Evolutionary conservation across 192 early-diverging fungal species (phyloP), one percentile per base, ranked within the genome.

Genomic region (Chytriomyces sp.): DNA sequence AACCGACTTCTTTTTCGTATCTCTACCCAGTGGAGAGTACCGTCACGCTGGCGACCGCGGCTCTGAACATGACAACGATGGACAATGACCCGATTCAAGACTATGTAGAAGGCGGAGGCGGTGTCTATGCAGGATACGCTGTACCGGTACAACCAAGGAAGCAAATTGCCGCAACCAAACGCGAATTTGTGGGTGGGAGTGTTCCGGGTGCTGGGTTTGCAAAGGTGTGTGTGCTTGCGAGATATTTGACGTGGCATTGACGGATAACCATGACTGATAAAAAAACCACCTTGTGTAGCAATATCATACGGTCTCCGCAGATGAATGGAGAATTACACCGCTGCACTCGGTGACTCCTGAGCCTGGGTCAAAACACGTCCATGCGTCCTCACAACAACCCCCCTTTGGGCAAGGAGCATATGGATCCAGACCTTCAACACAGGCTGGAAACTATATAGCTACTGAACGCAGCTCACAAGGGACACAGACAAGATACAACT

Each of bases 1-100:
- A 26, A 30, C 7, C 30, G 40, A 25, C 12, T 2, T 5, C 5
- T 7, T n/a, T 12, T 19, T 12, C 22, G 40, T 39, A 44, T 19
- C 49, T 33, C 25, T 17, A 8, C 22, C 39, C 1, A 4, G 32
- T n/a, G 19, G 62, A 64, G 19, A 40, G 32, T 33, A 36, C 65
- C n/a, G 65, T 67, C 14, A 67, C 65, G 14, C 36, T 67, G 39
- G 57, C 56, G 26, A 38, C 68, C 19, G 62, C 62, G 6, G 68
- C 68, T 0, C 19, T 70, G 55, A 70, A 70, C 39, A 70, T 70
- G 68, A 70, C 68, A 17, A 59, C 54, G 30, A 70, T 70, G 68
- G 68, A 70, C 41, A 19, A 54, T 6, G 33, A 57, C 56, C n/a
- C 14, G 25, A 12, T 28, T 1, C 10, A 25, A 25, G 65, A 68